Evolutionary conservation across 257 asterid genomes (phyloP), one percentile per base, ranked within the genome.

Genomic region (Cruciata laevipes): DNA sequence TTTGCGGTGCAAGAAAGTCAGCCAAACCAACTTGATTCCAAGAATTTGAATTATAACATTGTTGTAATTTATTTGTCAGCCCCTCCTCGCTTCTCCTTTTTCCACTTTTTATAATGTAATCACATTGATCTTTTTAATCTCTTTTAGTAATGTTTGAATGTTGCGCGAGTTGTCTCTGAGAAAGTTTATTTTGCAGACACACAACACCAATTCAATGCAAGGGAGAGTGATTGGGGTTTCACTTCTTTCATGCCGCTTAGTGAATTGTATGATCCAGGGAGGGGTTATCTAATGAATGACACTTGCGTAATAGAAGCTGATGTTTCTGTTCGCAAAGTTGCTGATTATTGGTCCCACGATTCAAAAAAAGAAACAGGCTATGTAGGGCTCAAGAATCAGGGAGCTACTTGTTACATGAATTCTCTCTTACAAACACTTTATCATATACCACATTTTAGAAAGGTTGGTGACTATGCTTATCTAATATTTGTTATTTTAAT

Each of bases 141-240:
- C 6, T 37, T 37, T 37, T 31, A 31, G 2, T 52, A 16, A 25
- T 35, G 10, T 71, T 38, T 1, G 58, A 71, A 52, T 37, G 59
- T 14, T 65, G 49, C 27, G 33, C 56, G 61, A 52, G 31, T 66
- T 66, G 31, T 31, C 23, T 24, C 21, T 74, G 55, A 63, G 60
- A 32, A 69, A 69, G 37, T 73, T 61, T 63, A 74, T 69, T 75
- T 58, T 74, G 80, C 92, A 86, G 89, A 86, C 58, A 82, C 92
- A 12, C 89, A 81, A n/a, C 89, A 86, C 74, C 92, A 81, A 79
- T 86, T 86, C 79, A 78, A 86, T 77, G 73, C 79, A 17, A 80
- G 88, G 75, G 89, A 83, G 78, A 83, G 89, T 75, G 92, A 86
- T 73, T 86, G 89, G 87, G 92, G 92, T 67, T 86, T 83, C 81